Evolutionary conservation across 345 rosid genomes (phyloP).

Genomic region (Eucalyptus sp.): DNA sequence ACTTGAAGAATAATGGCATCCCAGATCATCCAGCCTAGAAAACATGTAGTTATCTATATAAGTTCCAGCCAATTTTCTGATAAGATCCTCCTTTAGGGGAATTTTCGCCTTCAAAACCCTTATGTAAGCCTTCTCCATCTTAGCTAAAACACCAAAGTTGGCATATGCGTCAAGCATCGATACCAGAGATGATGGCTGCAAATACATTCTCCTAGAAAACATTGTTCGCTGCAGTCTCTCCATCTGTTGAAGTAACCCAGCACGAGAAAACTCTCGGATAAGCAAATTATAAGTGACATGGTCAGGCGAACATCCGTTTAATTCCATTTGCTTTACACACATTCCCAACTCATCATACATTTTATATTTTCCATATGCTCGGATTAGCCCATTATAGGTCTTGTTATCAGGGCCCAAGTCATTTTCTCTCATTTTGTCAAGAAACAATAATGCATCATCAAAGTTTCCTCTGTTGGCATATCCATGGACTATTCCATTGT

Average conservation of each 20-base stretch:
- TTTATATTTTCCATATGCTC: conserved; percentile 39
- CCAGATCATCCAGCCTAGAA: conserved; percentile 53
- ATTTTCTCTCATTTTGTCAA: conserved; percentile 31
- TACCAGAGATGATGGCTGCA: conserved; percentile 32
- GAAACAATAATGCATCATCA: conserved; percentile 29
- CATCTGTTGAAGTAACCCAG: conserved; percentile 55
- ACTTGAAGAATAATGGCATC: conserved; percentile 23
- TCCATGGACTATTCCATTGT: conserved; percentile 43
- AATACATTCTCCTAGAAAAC: conserved; percentile 38
- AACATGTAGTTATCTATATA: conserved; percentile 55
- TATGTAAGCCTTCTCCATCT: conserved; percentile 45
- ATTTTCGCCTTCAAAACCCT: conserved; percentile 14
- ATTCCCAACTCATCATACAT: conserved; percentile 52
- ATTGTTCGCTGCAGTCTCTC: conserved; percentile 25
- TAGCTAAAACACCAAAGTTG: conserved; percentile 35
- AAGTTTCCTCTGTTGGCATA: conserved; percentile 33
- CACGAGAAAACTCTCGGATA: conserved; percentile 38
- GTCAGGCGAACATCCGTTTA: conserved; percentile 38
- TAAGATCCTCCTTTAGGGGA: conserved; percentile 27
- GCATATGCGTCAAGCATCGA: conserved; percentile 59
- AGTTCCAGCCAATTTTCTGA: conserved; percentile 49
- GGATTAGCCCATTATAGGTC: conserved; percentile 47
- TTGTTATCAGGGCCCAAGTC: conserved; percentile 20
- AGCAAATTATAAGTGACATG: conserved; percentile 56
- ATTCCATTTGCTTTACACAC: conserved; percentile 52